A percentile compares a stretch with the other conserved stretches of the same genome.
Evolutionary conservation across 192 early-diverging fungal species (phyloP).

Genomic region (Linnemannia hyalina): DNA sequence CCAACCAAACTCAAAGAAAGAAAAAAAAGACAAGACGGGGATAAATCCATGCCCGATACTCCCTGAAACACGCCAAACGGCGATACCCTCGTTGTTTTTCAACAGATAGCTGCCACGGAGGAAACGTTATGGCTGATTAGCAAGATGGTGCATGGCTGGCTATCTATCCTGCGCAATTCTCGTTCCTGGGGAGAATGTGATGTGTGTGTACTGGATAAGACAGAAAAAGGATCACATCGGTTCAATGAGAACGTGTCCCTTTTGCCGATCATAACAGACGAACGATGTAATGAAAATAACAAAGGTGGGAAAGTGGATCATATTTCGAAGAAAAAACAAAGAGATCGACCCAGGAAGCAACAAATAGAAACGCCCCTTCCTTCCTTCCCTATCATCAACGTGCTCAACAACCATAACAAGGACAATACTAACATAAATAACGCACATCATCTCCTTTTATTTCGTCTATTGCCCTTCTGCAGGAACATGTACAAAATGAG

Average conservation of each 20-base stretch:
- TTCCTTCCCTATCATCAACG: not conserved
- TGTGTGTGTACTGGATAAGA: not conserved
- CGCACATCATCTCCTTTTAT: not conserved
- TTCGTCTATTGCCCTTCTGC: not conserved
- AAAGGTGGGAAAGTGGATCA: not conserved
- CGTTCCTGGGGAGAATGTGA: not conserved
- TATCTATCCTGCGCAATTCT: not conserved
- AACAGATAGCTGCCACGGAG: too few relatives aligned
- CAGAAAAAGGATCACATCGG: not conserved
- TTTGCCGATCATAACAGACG: not conserved
- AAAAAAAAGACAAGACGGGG: not conserved
- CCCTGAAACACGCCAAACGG: not conserved
- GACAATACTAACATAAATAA: not conserved
- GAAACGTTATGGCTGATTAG: not conserved
- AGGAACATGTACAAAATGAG: not conserved
- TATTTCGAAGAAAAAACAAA: slow-evolving; percentile 5
- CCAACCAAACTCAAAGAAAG: not conserved
- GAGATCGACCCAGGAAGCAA: not conserved
- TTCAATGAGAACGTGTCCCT: not conserved
- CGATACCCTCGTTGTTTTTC: not conserved
- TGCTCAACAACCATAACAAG: not conserved
- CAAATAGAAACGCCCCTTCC: not conserved
- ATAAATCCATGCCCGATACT: not conserved
- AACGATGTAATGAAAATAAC: not conserved
- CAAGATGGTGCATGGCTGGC: not conserved